Conservation (phyloP, 1,139 yeast genomes). For the Nadsonia commutata region DNA sequence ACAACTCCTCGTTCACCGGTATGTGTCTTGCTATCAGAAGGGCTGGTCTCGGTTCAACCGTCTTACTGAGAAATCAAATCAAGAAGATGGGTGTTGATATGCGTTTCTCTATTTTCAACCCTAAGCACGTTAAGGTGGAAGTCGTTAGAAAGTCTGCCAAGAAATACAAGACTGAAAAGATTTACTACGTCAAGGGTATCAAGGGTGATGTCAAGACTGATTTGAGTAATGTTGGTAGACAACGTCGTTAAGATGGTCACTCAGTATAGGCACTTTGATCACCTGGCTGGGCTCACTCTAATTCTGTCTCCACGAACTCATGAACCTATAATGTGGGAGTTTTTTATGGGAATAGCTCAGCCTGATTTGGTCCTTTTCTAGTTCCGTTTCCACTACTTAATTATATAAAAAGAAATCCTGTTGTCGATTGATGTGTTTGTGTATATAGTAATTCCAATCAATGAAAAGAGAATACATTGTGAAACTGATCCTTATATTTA, state of each 20-base stretch:
- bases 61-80: constrained; percentile 65
- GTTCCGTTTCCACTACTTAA: too few species aligned
- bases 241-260: constrained; percentile 9
- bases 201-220: constrained; percentile 51
- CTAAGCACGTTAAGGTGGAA: constrained; percentile 61
- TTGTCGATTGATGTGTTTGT: too few species aligned
- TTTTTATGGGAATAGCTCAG: too few species aligned
- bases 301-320: neutral
- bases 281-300: too few species aligned
- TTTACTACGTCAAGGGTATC: constrained; percentile 68
- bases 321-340: neutral
- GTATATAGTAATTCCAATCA: too few species aligned
- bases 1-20: constrained; percentile 59
- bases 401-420: too few species aligned
- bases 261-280: neutral
- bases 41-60: constrained; percentile 52
- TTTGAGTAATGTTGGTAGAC: constrained; percentile 15
- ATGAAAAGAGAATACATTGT: too few species aligned
- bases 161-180: constrained; percentile 64
- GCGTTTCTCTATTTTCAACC: constrained; percentile 65
- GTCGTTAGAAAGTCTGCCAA: constrained; percentile 54
- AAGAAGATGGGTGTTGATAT: constrained; percentile 70
- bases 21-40: constrained; percentile 64
- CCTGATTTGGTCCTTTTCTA: too few species aligned
- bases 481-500: too few species aligned